Conservation (phyloP, 306 rosid species). For the Chamaecrista fasciculata region DNA sequence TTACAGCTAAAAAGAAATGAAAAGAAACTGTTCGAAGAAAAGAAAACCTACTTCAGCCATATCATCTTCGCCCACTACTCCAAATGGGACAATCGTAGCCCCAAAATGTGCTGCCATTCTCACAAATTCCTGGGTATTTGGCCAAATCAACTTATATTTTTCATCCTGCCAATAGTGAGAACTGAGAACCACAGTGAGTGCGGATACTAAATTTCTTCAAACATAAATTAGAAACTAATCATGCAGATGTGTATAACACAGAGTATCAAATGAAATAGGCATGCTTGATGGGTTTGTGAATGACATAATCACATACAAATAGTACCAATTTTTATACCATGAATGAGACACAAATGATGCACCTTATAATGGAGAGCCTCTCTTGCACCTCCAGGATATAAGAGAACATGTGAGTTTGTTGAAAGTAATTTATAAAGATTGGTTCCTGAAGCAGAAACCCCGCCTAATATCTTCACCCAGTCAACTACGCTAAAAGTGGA, state of each 20-base stretch:
- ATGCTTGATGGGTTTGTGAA: no score
- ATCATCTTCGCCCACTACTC: conserved; percentile 91
- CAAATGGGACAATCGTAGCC: conserved; percentile 92
- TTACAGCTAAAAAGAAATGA: not conserved
- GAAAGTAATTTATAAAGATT: conserved; percentile 64
- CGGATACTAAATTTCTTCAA: no score
- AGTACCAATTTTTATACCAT: no score
- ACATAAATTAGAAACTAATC: no score
- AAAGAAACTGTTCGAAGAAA: not conserved
- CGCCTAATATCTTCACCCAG: conserved; percentile 67
- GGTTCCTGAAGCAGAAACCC: conserved; percentile 65
- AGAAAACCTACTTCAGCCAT: conserved; percentile 56
- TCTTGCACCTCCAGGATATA: conserved; percentile 91
- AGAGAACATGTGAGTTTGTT: conserved; percentile 68
- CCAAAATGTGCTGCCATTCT: conserved; percentile 93
- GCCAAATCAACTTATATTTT: conserved; percentile 85
- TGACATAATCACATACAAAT: no score
- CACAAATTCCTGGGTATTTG: conserved; percentile 77
- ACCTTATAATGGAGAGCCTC: conserved; percentile 93
- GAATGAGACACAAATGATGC: conserved; percentile 10
- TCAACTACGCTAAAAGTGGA: conserved; percentile 45
- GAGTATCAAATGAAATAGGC: no score
- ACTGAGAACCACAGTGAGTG: not conserved
- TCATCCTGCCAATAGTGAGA: conserved; percentile 57
- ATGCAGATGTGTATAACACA: no score